Evolutionary conservation across 1,284 basidiomycete species (phyloP).

Genomic region (Polyporus tsugae): DNA sequence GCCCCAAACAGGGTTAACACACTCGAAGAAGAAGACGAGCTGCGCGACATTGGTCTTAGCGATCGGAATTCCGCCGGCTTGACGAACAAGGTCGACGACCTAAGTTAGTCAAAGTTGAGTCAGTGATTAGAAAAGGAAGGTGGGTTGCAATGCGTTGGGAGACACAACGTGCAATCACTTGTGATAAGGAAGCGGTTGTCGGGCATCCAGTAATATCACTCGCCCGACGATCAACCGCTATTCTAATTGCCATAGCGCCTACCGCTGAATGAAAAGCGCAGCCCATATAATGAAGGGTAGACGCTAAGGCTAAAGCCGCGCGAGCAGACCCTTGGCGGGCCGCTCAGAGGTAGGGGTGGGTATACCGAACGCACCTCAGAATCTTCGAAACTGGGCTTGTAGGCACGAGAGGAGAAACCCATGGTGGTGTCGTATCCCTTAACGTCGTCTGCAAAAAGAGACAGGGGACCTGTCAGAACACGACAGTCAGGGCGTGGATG

Average conservation of each 20-base stretch:
- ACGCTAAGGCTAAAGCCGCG: constrained; percentile 3
- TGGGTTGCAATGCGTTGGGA: not conserved
- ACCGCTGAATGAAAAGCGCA: constrained; percentile 2
- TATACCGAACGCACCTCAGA: constrained; percentile 57
- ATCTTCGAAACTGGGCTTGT: constrained; percentile 63
- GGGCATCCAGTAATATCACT: not conserved
- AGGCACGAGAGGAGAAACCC: constrained; percentile 76
- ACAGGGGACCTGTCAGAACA: constrained; percentile 14
- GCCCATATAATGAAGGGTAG: constrained; percentile 1
- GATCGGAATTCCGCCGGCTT: constrained; percentile 64
- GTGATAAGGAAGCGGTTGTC: constrained; percentile 4
- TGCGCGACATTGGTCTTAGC: constrained; percentile 85
- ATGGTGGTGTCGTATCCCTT: constrained; percentile 73
- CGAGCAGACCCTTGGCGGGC: not conserved
- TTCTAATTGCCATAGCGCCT: not conserved
- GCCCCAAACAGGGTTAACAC: constrained; percentile 86
- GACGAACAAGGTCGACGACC: constrained; percentile 54
- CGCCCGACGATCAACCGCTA: constrained; percentile 3
- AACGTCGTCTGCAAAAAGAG: constrained; percentile 53
- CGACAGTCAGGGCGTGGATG: not conserved
- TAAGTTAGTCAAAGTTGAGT: constrained; percentile 29
- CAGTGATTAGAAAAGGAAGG: constrained; percentile 4
- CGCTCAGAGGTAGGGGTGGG: not conserved
- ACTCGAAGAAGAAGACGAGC: constrained; percentile 89
- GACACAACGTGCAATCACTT: not conserved